Percentiles rank a stretch among this genome's conserved stretches.
phyloP scores from a whole-genome alignment of 148 eudicot genomes.

The Silene conica region DNA sequence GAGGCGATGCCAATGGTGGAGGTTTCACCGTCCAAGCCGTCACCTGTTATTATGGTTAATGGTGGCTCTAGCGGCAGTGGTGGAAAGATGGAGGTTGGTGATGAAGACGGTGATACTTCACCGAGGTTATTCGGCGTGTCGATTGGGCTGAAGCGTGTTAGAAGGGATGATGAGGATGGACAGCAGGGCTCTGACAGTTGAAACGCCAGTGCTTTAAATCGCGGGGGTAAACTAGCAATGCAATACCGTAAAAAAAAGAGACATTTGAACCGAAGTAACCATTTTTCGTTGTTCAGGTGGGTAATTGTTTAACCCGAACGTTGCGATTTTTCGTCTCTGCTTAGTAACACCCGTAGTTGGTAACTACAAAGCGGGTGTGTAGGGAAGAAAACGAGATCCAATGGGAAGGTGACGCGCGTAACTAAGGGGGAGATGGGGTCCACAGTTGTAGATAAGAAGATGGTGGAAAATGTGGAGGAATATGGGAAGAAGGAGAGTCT shows the following conservation, averaged over 20 bases:
- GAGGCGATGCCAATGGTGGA: slow-evolving; percentile 30
- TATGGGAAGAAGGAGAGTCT: not conserved
- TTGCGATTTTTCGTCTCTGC: too few species aligned
- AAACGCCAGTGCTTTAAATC: not conserved
- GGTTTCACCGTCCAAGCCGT: slow-evolving; percentile 24
- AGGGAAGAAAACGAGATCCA: not conserved
- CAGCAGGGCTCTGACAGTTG: slow-evolving; percentile 23
- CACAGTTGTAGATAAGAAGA: not conserved
- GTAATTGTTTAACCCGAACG: too few species aligned
- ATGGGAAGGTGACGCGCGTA: not conserved
- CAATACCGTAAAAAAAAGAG: too few species aligned
- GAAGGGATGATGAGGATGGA: slow-evolving; percentile 25
- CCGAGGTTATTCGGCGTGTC: slow-evolving; percentile 68
- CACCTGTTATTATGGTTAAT: not conserved
- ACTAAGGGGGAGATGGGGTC: not conserved
- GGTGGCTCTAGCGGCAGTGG: slow-evolving; percentile 25
- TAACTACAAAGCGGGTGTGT: too few species aligned
- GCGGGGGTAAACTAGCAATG: too few species aligned
- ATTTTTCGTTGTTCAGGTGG: too few species aligned
- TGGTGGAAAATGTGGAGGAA: not conserved
- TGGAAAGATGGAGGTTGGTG: slow-evolving; percentile 12
- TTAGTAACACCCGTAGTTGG: too few species aligned
- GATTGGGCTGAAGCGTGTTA: slow-evolving; percentile 54
- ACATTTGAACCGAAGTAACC: too few species aligned
- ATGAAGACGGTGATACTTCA: slow-evolving; percentile 16